phyloP scores from a whole-genome alignment of 495 filamentous ascomycete genomes.

The Aspergillus cavernicola region DNA sequence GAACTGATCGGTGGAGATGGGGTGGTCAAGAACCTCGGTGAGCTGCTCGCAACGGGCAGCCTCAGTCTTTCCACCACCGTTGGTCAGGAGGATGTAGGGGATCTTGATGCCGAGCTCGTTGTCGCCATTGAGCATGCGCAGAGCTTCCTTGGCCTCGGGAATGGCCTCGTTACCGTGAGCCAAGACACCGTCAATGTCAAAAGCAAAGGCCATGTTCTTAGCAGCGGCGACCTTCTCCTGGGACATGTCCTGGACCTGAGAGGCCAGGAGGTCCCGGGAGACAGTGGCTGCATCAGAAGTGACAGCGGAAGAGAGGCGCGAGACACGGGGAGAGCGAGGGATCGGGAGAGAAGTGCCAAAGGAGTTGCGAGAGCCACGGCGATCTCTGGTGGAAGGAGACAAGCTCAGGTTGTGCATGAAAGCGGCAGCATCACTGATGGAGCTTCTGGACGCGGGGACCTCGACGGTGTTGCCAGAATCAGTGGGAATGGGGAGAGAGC shows the following conservation, averaged over 20 bases:
- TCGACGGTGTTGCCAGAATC: conserved; percentile 58
- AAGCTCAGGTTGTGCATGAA: conserved; percentile 74
- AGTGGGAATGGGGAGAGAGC: conserved; percentile 46
- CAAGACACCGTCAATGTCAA: conserved; percentile 90
- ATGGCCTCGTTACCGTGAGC: conserved; percentile 77
- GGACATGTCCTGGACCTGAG: conserved; percentile 68
- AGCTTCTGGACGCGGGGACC: conserved; percentile 66
- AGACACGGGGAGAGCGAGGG: conserved; percentile 65
- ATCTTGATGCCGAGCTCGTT: conserved; percentile 83
- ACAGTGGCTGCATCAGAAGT: conserved; percentile 42
- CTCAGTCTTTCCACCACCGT: conserved; percentile 90
- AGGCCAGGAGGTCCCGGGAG: conserved; percentile 66
- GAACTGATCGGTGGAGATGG: conserved; percentile 81
- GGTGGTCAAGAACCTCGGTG: conserved; percentile 65
- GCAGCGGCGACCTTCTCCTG: conserved; percentile 62
- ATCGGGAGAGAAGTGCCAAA: conserved; percentile 76
- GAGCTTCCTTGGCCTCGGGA: conserved; percentile 76
- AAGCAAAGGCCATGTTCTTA: conserved; percentile 78
- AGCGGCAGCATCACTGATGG: conserved; percentile 62
- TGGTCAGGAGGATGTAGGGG: conserved; percentile 90
- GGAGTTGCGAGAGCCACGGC: conserved; percentile 71
- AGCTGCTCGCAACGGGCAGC: conserved; percentile 77
- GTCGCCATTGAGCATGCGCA: conserved; percentile 80
- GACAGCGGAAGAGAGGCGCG: conserved; percentile 57
- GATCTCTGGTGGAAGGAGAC: conserved; percentile 61